phyloP scores from a whole-genome alignment of 768 basidiomycete species.

The Kwoniella dendrophila region DNA sequence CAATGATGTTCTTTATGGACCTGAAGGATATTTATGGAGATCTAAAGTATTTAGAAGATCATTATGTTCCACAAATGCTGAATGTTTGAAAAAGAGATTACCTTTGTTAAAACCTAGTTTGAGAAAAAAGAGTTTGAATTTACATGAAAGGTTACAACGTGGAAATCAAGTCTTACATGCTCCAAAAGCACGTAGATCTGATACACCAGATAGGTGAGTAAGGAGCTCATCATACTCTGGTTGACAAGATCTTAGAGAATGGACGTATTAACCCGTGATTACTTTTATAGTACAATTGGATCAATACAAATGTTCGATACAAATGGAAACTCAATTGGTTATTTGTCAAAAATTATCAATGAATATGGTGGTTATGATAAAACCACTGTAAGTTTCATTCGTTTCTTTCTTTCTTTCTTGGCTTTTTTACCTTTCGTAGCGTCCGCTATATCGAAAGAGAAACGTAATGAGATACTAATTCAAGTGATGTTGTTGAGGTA shows the following conservation, averaged over 20 bases:
- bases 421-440: no score
- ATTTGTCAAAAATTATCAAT: constrained; percentile 1
- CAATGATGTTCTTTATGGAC: no score
- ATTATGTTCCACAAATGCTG: constrained; percentile 2
- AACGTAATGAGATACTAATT: no score
- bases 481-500: neutral
- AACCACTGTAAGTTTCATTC: neutral
- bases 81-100: constrained; percentile 2
- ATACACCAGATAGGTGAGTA: no score
- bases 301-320: neutral
- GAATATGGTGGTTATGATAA: neutral
- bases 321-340: neutral
- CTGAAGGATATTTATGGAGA: no score
- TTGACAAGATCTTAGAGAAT: neutral
- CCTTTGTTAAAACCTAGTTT: neutral
- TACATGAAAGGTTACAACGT: no score
- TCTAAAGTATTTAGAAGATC: neutral
- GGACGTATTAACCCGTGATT: neutral
- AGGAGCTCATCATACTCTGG: no score
- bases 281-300: neutral
- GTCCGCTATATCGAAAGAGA: no score
- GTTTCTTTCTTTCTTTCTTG: neutral
- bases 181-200: neutral
- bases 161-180: no score
- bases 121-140: neutral